A percentile compares a stretch with the other conserved stretches of the same genome.
phyloP scores from a whole-genome alignment of 208 protist species.

The Polymyxa betae region DNA sequence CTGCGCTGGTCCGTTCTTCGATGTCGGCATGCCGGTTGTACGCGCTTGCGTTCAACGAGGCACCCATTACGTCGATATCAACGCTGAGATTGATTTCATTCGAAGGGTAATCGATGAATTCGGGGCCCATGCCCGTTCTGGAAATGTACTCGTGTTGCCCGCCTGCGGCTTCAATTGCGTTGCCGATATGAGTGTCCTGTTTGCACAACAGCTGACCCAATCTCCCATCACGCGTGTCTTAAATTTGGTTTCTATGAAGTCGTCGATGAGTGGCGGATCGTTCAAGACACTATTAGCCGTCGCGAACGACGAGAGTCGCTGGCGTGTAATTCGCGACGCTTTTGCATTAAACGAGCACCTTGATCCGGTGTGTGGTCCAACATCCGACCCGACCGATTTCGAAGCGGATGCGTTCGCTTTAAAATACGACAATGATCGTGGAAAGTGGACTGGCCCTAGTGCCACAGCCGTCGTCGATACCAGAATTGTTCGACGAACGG shows the following conservation, averaged over 20 bases:
- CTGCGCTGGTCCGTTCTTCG: constrained; percentile 32
- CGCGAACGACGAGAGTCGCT: neutral
- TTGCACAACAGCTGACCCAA: too few relatives aligned
- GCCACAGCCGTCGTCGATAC: neutral
- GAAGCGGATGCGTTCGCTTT: neutral
- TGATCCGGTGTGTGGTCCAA: neutral
- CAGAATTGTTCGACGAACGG: neutral
- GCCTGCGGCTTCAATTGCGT: constrained; percentile 52
- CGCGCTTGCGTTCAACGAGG: constrained; percentile 16
- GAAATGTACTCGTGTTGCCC: constrained; percentile 37
- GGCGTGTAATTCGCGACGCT: neutral
- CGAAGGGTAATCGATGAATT: constrained; percentile 32
- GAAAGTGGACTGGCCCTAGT: neutral
- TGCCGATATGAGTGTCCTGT: constrained; percentile 39
- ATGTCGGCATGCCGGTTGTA: constrained; percentile 45
- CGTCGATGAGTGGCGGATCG: neutral
- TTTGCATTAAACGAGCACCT: neutral
- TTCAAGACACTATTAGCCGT: neutral
- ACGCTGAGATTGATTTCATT: constrained; percentile 37
- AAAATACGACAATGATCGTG: neutral
- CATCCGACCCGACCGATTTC: neutral
- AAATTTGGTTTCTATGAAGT: neutral
- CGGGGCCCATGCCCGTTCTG: neutral
- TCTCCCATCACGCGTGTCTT: too few relatives aligned
- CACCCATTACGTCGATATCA: constrained; percentile 60